Base-by-base conservation (phyloP, 2,329 filamentous ascomycete genomes). In the Neoascochyta sp. region DNA sequence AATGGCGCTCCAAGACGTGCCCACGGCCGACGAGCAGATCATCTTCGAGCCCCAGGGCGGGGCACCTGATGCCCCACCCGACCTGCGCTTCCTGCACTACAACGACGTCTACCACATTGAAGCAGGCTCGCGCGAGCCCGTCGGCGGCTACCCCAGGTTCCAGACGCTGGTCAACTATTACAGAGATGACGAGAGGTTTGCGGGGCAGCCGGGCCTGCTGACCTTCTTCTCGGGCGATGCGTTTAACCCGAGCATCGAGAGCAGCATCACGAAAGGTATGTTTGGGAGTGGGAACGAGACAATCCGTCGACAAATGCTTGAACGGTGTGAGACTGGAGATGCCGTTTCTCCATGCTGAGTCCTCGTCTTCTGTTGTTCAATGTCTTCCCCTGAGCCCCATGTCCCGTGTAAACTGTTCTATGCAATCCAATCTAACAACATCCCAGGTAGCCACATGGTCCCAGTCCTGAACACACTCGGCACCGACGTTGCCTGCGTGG, bases 41-140 rank as follows among this genome's bases (percentile, higher is more conserved):
- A 60, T 68, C 41, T 70, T 63, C 15, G 61, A 67, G 46, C 57
- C 65, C 16, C 63, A 65, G 43, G 61, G 65, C 40, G 50, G 47
- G 44, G 59, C 61, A 24, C 60, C 67, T 17, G 57, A 58, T 32
- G 66, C 65, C 24, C 60, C 70, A 22, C 84, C 86, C 24, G 83
- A 87, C 57, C 66, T 95, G 28, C 80, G 88, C n/a, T 65, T 95
- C 32, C 60, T 94, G 17, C 89, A 95, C 66, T 95, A 83, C 71
- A 95, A 95, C 63, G 88, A 95, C 65, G 88, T 95, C 38, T 95
- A 95, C 62, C 89, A 95, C 52, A 76, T 95, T 31, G 87, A 94
- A 63, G 49, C 74, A 25, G 70, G 71, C 2, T 88, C 85, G 15
- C 78, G 83, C 10, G 86, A 94, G 55, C 89, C 89, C 1, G 79